phyloP scores from a whole-genome alignment of 768 basidiomycete genomes.

The Rhodotorula babjevae region DNA sequence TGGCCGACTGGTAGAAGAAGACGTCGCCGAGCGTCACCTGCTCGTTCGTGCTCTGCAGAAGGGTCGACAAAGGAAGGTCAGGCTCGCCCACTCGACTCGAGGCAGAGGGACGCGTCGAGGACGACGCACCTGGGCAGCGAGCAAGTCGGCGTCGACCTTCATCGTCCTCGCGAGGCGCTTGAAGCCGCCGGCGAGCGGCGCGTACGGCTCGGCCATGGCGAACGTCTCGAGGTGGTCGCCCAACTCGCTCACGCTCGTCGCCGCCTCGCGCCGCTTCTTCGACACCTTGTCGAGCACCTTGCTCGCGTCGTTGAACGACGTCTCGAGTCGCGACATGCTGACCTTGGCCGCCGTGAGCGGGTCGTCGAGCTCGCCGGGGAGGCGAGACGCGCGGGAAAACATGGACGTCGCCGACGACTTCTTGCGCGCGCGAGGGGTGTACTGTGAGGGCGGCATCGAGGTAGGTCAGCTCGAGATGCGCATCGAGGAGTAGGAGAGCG shows the following conservation, averaged over 20 bases:
- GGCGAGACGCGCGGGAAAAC: slow-evolving; percentile 19
- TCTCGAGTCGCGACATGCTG: slow-evolving; percentile 84
- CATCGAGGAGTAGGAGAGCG: too few species aligned
- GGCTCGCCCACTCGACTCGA: too few species aligned
- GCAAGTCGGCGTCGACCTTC: slow-evolving; percentile 54
- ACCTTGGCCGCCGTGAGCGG: slow-evolving; percentile 83
- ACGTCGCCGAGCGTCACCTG: slow-evolving; percentile 94
- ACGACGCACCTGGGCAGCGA: slow-evolving; percentile 55
- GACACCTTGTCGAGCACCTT: slow-evolving; percentile 85
- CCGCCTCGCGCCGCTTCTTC: slow-evolving; percentile 63
- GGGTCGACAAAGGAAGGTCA: neutral
- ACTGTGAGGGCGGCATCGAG: slow-evolving; percentile 40
- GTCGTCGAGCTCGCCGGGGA: slow-evolving; percentile 32
- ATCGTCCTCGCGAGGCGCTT: slow-evolving; percentile 79
- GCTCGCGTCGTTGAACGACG: slow-evolving; percentile 85
- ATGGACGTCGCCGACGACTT: slow-evolving; percentile 14
- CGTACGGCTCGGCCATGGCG: slow-evolving; percentile 81
- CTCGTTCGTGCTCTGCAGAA: slow-evolving; percentile 68
- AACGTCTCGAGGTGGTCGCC: slow-evolving; percentile 88
- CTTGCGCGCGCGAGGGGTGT: slow-evolving; percentile 41
- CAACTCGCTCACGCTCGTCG: slow-evolving; percentile 74
- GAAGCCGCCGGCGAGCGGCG: slow-evolving; percentile 73
- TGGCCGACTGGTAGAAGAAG: slow-evolving; percentile 90
- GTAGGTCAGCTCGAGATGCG: neutral
- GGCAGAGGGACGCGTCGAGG: neutral